A percentile compares a stretch with the other conserved stretches of the same genome.
These are phyloP conservation scores for Cladosporium sp. DNA, from an alignment of 2,329 filamentous ascomycete species.

Conservation along the genomic window DNA sequence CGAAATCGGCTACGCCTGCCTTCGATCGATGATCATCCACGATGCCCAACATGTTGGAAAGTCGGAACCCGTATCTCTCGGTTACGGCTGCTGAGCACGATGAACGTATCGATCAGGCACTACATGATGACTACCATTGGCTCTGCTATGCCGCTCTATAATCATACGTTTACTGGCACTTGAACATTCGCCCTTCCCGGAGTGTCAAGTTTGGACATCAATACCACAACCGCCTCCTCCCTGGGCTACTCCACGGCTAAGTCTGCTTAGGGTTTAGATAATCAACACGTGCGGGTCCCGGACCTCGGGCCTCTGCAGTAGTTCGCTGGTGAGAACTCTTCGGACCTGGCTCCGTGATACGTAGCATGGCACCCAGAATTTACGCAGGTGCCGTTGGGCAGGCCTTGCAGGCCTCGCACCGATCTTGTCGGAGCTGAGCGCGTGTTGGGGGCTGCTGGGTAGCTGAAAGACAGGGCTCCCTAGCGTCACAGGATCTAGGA, in stretches of 20 bases:
- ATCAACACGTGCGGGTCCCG: constrained; percentile 4
- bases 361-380: neutral
- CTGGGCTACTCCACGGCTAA: neutral
- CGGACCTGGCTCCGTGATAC: neutral
- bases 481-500: neutral
- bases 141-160: neutral
- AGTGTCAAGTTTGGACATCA: neutral
- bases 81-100: neutral
- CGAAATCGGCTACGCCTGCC: neutral
- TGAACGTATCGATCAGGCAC: neutral
- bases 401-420: neutral
- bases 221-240: neutral
- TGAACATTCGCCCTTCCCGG: neutral
- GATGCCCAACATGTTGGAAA: neutral
- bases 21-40: neutral
- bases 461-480: neutral
- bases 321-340: neutral
- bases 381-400: neutral
- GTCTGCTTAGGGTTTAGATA: neutral
- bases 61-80: too few species aligned
- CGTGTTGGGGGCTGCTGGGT: neutral
- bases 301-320: neutral
- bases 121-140: neutral
- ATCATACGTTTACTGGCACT: neutral
- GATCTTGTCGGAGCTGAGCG: neutral